These are phyloP conservation scores for Rhizopogon vesiculosus DNA, from an alignment of 768 basidiomycete genomes.

Conservation along the genomic window DNA sequence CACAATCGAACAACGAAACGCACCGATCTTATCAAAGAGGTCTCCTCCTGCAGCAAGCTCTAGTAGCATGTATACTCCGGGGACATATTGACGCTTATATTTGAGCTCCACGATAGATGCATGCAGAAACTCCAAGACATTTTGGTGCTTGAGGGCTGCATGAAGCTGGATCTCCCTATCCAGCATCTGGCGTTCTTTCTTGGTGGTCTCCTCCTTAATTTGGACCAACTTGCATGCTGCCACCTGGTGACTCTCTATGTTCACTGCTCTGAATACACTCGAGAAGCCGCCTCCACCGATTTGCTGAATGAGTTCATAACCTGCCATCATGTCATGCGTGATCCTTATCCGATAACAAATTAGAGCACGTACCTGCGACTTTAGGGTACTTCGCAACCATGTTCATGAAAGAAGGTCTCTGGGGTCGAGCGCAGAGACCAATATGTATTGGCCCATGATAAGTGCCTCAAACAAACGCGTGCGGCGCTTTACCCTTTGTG, in stretches of 20 bases:
- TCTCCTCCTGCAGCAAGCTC: slow-evolving; percentile 94
- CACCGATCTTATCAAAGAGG: slow-evolving; percentile 97
- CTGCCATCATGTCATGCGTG: slow-evolving; percentile 28
- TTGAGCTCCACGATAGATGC: slow-evolving; percentile 70
- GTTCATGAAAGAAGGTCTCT: background rate
- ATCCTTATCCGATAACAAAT: background rate
- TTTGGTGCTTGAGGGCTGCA: slow-evolving; percentile 65
- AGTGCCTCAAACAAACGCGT: background rate
- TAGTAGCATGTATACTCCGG: slow-evolving; percentile 88
- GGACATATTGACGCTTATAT: slow-evolving; percentile 52
- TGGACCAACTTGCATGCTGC: slow-evolving; percentile 86
- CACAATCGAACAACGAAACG: slow-evolving; percentile 19
- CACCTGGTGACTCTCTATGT: slow-evolving; percentile 57
- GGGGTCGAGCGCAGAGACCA: background rate
- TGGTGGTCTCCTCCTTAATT: slow-evolving; percentile 58
- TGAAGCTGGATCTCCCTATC: slow-evolving; percentile 95
- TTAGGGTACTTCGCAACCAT: slow-evolving; percentile 28
- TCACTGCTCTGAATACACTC: slow-evolving; percentile 81
- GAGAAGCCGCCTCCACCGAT: slow-evolving; percentile 90
- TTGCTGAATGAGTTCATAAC: slow-evolving; percentile 66
- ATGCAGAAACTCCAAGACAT: slow-evolving; percentile 82
- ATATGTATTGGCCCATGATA: slow-evolving; percentile 5
- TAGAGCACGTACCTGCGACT: slow-evolving; percentile 18
- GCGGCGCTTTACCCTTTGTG: slow-evolving; percentile 12
- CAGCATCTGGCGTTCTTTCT: slow-evolving; percentile 69